These are phyloP conservation scores for Cajanus cajan DNA, from an alignment of 306 rosid species.

Conservation along the genomic window DNA sequence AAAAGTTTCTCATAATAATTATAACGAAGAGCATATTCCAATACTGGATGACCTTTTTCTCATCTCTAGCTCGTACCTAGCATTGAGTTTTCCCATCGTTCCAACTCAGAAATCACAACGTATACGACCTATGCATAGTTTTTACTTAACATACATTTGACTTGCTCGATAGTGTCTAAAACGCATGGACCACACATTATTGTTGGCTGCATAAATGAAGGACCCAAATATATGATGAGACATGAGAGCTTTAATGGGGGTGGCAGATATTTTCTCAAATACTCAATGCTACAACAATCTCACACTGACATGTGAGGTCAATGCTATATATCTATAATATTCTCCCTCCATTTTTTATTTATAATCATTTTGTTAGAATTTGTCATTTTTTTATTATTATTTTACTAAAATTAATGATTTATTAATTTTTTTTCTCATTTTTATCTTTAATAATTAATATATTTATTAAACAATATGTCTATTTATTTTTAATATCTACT, in stretches of 20 bases:
- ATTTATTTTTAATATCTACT: too few species aligned
- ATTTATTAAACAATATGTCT: too few species aligned
- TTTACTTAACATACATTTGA: background rate
- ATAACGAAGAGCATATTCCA: background rate
- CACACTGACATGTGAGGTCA: background rate
- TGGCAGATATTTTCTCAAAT: conserved; percentile 6
- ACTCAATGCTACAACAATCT: background rate
- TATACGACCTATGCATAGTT: background rate
- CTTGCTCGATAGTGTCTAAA: background rate
- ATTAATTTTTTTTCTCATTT: too few species aligned
- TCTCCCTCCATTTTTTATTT: too few species aligned
- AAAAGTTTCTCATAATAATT: background rate
- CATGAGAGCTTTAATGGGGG: background rate
- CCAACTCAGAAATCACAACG: conserved; percentile 32
- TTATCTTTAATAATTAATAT: too few species aligned
- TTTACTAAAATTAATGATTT: too few species aligned
- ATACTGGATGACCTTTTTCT: background rate
- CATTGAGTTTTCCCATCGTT: conserved; percentile 35
- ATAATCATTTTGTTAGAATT: too few species aligned
- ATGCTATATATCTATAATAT: background rate
- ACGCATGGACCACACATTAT: conserved; percentile 18
- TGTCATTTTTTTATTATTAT: too few species aligned
- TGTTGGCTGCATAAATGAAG: background rate
- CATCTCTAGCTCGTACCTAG: background rate
- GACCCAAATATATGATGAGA: background rate